A percentile compares a stretch with the other conserved stretches of the same genome.
These are phyloP conservation scores for Phaeosphaeria sp. DNA, from an alignment of 2,329 filamentous ascomycete species.

Conservation along the genomic window DNA sequence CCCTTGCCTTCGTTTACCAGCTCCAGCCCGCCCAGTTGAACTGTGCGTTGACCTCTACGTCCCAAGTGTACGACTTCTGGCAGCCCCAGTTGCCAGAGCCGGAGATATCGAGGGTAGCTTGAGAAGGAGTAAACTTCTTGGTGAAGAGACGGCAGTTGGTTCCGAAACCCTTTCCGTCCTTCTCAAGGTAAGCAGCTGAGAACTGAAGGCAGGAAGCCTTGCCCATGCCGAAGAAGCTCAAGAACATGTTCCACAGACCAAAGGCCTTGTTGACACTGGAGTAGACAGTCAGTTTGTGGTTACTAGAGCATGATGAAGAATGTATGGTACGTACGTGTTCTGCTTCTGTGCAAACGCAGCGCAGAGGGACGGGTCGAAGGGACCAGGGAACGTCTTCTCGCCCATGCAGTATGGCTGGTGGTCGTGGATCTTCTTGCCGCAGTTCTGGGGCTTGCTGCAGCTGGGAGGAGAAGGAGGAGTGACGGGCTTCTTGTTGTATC, in stretches of 20 bases:
- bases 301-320: background rate
- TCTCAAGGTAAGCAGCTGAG: slow-evolving; percentile 32
- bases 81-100: slow-evolving; percentile 23
- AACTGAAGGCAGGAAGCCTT: slow-evolving; percentile 32
- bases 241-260: slow-evolving; percentile 16
- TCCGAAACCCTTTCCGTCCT: slow-evolving; percentile 28
- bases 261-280: slow-evolving; percentile 20
- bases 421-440: slow-evolving; percentile 28
- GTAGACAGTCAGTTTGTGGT: background rate
- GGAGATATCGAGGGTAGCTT: slow-evolving; percentile 29
- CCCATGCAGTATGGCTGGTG: slow-evolving; percentile 34
- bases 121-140: slow-evolving; percentile 23
- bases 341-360: slow-evolving; percentile 31
- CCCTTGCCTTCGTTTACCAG: background rate
- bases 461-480: slow-evolving; percentile 26
- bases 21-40: slow-evolving; percentile 14
- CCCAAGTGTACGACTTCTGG: slow-evolving; percentile 32
- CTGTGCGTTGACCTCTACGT: slow-evolving; percentile 28
- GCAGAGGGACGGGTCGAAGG: slow-evolving; percentile 31
- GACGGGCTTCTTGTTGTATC: slow-evolving; percentile 35
- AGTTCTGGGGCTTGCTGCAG: slow-evolving; percentile 30
- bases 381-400: slow-evolving; percentile 33
- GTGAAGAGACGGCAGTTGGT: slow-evolving; percentile 37
- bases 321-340: slow-evolving; percentile 9
- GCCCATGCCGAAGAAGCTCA: slow-evolving; percentile 25